Conservation (phyloP, 148 eudicot genomes). For the Silene conica region DNA sequence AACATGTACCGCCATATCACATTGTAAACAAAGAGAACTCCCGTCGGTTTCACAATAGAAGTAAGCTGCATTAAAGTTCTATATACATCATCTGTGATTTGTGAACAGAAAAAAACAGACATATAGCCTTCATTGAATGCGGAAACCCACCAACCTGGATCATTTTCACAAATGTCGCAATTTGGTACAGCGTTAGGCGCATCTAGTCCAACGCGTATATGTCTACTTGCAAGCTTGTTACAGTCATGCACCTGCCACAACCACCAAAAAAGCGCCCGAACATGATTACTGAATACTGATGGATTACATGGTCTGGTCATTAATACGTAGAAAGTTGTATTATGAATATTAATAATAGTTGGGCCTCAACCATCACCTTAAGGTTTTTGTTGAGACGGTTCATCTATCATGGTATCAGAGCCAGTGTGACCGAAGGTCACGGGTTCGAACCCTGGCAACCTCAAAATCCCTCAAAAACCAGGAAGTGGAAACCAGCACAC, state of each 20-base stretch:
- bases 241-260: slow-evolving; percentile 72
- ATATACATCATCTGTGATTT: slow-evolving; percentile 16
- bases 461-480: too few species aligned
- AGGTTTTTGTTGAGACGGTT: too few species aligned
- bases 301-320: background rate
- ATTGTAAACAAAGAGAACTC: slow-evolving; percentile 93
- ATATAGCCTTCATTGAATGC: too few species aligned
- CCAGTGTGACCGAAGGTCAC: too few species aligned
- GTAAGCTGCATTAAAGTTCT: slow-evolving; percentile 51
- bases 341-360: too few species aligned
- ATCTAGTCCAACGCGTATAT: slow-evolving; percentile 84
- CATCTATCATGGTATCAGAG: too few species aligned
- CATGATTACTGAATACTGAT: too few species aligned
- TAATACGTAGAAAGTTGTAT: background rate
- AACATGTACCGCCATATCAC: slow-evolving; percentile 94
- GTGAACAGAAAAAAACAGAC: too few species aligned
- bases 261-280: too few species aligned
- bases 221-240: slow-evolving; percentile 96
- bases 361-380: too few species aligned
- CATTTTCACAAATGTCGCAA: slow-evolving; percentile 94
- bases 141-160: slow-evolving; percentile 55
- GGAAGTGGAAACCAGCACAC: too few species aligned
- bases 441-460: too few species aligned
- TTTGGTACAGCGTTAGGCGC: slow-evolving; percentile 75
- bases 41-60: slow-evolving; percentile 93